These are phyloP conservation scores for Medicago truncatula DNA, from an alignment of 306 rosid genomes.

Conservation along the genomic window MtrunA17r5.0-ANR NC_053045.1:55918501-55919000, in stretches of 20 bases:
- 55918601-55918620: constrained; percentile 23
- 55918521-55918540: constrained; percentile 91
- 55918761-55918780: constrained; percentile 21
- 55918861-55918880: constrained; percentile 14
- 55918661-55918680: constrained; percentile 27
- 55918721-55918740: constrained; percentile 33
- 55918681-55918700: constrained; percentile 9
- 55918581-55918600: constrained; percentile 18
- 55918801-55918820: constrained; percentile 17
- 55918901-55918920: background rate
- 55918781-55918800: background rate
- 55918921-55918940: background rate
- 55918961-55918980: constrained; percentile 3
- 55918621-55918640: constrained; percentile 29
- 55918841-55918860: constrained; percentile 19
- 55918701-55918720: constrained; percentile 33
- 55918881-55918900: background rate
- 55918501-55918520: constrained; percentile 74
- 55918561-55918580: constrained; percentile 16
- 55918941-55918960: constrained; percentile 14
- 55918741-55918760: constrained; percentile 28
- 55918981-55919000: background rate
- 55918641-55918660: background rate
- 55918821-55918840: constrained; percentile 2
- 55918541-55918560: constrained; percentile 24